These are phyloP conservation scores for Pugionium dolabratum DNA, from an alignment of 345 rosid species.

Conservation along the genomic window DNA sequence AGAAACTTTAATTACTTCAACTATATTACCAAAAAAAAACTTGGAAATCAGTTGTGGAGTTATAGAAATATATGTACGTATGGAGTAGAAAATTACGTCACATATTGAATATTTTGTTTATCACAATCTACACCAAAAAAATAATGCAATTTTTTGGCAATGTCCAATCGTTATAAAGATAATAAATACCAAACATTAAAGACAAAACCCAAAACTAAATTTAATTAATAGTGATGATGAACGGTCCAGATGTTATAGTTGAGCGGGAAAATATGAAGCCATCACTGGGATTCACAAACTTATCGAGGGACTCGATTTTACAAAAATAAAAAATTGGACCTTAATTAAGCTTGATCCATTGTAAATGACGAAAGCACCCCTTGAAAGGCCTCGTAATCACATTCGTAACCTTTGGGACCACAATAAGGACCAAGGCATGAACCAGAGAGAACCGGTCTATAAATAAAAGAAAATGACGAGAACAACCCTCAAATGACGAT, in stretches of 20 bases:
- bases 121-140: too few species aligned
- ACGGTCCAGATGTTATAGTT: constrained; percentile 30
- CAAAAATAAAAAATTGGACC: not conserved
- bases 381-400: not conserved
- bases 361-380: not conserved
- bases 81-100: too few species aligned
- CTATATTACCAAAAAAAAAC: too few species aligned
- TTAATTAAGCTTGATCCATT: not conserved
- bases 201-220: too few species aligned
- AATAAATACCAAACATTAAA: too few species aligned
- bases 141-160: too few species aligned
- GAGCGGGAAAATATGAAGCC: not conserved
- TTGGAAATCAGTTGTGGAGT: too few species aligned
- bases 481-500: constrained; percentile 5
- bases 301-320: constrained; percentile 8
- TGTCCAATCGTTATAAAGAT: too few species aligned
- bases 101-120: too few species aligned
- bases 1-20: too few species aligned
- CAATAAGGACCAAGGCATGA: constrained; percentile 23
- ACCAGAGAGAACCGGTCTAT: constrained; percentile 14
- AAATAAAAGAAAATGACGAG: constrained; percentile 2
- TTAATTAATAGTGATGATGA: constrained; percentile 1
- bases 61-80: not conserved
- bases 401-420: constrained; percentile 14
- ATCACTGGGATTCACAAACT: constrained; percentile 7